These are phyloP conservation scores for Beta lomatogona DNA, from an alignment of 179 eudicot species.

Conservation along the genomic window DNA sequence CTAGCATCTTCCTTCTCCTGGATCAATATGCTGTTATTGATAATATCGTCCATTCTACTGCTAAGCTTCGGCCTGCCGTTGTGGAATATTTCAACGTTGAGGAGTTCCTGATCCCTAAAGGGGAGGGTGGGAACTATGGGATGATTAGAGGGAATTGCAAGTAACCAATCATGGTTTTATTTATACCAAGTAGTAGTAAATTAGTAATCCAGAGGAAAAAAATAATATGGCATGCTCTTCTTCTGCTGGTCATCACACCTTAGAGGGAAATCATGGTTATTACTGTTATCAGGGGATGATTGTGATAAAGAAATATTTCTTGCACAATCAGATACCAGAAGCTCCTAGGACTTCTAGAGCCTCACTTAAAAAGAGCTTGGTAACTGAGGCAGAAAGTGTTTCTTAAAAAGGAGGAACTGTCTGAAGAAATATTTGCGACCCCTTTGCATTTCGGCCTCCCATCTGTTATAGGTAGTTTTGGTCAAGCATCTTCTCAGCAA, in stretches of 20 bases:
- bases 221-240: background rate
- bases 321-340: conserved; percentile 14
- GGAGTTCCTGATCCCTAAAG: too few species aligned
- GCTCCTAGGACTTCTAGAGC: conserved; percentile 10
- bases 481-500: background rate
- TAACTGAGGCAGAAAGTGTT: conserved; percentile 14
- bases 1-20: background rate
- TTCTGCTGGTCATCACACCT: background rate
- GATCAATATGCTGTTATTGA: background rate
- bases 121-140: background rate
- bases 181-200: background rate
- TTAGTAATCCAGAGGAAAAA: background rate
- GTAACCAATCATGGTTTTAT: too few species aligned
- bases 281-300: background rate
- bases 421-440: conserved; percentile 18
- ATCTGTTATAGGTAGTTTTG: conserved; percentile 13
- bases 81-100: background rate
- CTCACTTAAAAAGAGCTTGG: conserved; percentile 11
- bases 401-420: background rate
- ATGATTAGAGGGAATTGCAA: background rate
- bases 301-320: conserved; percentile 10
- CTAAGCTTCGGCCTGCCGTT: background rate
- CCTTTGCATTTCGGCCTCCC: conserved; percentile 4
- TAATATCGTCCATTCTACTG: background rate
- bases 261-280: background rate